Percentiles rank a stretch among this genome's conserved stretches.
phyloP scores from a whole-genome alignment of 352 stramenopile species.

The Globisporangium mamillatum region DNA sequence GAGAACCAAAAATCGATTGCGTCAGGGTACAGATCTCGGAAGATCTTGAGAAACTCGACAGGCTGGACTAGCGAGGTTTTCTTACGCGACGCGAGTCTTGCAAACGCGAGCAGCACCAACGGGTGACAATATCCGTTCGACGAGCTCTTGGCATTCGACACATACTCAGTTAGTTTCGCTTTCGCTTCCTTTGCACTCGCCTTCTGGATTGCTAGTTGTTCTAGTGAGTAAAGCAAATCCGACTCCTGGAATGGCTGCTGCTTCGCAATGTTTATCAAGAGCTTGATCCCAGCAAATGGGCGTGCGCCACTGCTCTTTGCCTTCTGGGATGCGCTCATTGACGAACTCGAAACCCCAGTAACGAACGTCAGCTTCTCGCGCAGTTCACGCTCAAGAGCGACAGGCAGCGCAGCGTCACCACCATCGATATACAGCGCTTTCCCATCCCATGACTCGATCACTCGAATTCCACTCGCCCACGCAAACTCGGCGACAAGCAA shows the following conservation, averaged over 20 bases:
- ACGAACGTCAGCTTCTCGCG: conserved; percentile 41
- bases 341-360: neutral
- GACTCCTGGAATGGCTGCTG: conserved; percentile 35
- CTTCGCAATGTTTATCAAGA: conserved; percentile 31
- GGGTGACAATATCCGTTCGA: conserved; percentile 34
- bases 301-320: conserved; percentile 13
- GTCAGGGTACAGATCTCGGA: conserved; percentile 52
- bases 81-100: conserved; percentile 28
- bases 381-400: conserved; percentile 41
- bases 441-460: conserved; percentile 50
- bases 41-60: conserved; percentile 41
- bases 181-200: conserved; percentile 25
- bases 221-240: conserved; percentile 53
- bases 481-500: conserved; percentile 26
- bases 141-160: conserved; percentile 16
- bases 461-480: conserved; percentile 21
- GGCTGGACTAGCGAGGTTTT: conserved; percentile 17
- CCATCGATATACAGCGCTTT: conserved; percentile 32
- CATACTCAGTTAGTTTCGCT: conserved; percentile 39
- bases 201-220: conserved; percentile 51
- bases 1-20: conserved; percentile 42
- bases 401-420: conserved; percentile 24
- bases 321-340: neutral
- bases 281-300: conserved; percentile 57
- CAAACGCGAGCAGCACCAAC: conserved; percentile 53